A percentile compares a stretch with the other conserved stretches of the same genome.
phyloP scores from a whole-genome alignment of 2,329 filamentous ascomycete genomes.

The Colletotrichum noveboracense region DNA sequence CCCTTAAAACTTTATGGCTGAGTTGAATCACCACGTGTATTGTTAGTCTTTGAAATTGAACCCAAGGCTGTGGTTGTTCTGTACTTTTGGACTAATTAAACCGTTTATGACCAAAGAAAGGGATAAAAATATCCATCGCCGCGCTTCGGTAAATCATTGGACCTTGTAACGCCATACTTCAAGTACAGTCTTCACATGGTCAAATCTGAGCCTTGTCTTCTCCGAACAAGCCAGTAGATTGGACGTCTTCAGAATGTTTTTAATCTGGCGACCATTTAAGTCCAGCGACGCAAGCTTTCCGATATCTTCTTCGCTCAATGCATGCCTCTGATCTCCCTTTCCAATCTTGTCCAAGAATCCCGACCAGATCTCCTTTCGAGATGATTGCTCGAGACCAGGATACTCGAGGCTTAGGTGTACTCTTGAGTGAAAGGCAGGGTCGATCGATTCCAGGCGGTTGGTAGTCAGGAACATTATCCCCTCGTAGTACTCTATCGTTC shows the following conservation, averaged over 20 bases:
- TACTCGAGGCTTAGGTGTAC: neutral
- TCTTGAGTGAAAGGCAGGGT: slow-evolving; percentile 34
- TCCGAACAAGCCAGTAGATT: neutral
- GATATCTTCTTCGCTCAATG: neutral
- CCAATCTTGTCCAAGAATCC: neutral
- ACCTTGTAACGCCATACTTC: neutral
- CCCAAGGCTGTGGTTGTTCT: neutral
- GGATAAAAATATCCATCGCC: fast-evolving
- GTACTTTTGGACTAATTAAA: neutral
- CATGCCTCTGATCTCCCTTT: neutral
- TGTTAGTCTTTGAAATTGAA: neutral
- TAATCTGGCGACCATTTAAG: neutral
- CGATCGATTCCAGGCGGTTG: slow-evolving; percentile 38
- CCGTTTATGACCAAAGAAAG: neutral
- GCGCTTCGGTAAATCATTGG: neutral
- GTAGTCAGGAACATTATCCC: slow-evolving; percentile 45
- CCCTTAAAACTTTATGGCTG: fast-evolving
- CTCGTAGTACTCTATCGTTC: slow-evolving; percentile 36
- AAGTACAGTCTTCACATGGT: neutral
- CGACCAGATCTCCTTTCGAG: neutral
- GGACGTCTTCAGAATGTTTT: neutral
- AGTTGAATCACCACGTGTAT: neutral
- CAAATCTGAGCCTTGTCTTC: neutral
- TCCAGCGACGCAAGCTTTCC: neutral
- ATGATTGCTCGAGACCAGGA: neutral